Base-by-base conservation (phyloP, 1,139 yeast genomes). In the Yamadazyma membranifaciens region DNA sequence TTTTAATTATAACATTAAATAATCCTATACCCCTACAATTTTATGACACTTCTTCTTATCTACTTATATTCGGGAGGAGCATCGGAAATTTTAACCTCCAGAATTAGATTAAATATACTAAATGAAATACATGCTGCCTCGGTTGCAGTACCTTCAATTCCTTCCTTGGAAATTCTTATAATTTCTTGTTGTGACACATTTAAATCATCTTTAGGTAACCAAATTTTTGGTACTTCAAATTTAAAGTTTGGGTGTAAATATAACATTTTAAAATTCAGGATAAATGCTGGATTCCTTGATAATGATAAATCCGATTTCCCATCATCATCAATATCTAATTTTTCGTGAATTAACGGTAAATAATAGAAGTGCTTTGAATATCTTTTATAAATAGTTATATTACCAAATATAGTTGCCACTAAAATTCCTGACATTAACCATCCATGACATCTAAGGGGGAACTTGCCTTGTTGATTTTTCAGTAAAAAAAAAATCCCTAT, bases 401-500 rank as follows among this genome's bases (percentile, higher is more conserved):
- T 64, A 3, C 62, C 59, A 44, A 66, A 65, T 2, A 68, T 56
- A 2, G 74, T 67, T 7, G 50, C 46, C 27, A 68, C 39, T 33
- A 81, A 56, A 1, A 75, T 55, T 2, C 73, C 34, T 9, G 71
- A 50, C 77, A 80, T 80, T 6, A 72, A 46, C 39, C 69, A 60
- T 0, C 81, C 80, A 36, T 78, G 75, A 3, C 56, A 50, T 36
- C 59, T 53, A 56, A 67, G 51, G 1, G 66, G 63, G 35, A 50
- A 53, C 1, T 55, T 54, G 14, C 70, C 79, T 3, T 61, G 42
- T 26, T 65, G 63, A 49, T 79, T 69, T 46, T 68, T 68, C 54
- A 81, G 81, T 14, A 83, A 62, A 32, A 84, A 77, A 54, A 86
- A 83, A 13, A 86, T 62, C 0, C 96, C 96, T 33, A 87, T 71